Conservation (phyloP, 371 early-diverging fungal genomes). For the Circinella minor region DNA sequence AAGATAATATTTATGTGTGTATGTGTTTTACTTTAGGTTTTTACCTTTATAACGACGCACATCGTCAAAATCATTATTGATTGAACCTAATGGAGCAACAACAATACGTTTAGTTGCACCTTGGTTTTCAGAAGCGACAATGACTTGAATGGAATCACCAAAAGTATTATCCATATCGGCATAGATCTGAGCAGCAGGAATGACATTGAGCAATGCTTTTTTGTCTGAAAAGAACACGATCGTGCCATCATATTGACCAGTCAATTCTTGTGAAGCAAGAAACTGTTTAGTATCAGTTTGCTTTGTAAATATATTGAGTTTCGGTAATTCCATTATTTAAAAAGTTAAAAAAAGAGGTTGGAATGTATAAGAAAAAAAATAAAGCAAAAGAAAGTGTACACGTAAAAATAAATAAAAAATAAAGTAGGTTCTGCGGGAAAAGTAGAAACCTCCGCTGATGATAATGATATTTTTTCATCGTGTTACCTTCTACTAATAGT, state of each 20-base stretch:
- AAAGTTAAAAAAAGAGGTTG: background rate
- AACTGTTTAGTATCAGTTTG: slow-evolving; percentile 1
- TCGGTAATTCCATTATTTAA: slow-evolving; percentile 14
- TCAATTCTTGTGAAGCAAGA: background rate
- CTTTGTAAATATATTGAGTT: background rate
- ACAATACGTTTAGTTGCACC: slow-evolving; percentile 66
- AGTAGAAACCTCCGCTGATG: too few relatives aligned
- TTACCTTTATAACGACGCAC: slow-evolving; percentile 73
- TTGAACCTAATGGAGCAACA: slow-evolving; percentile 73
- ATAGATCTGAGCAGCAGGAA: slow-evolving; percentile 32
- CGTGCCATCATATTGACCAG: slow-evolving; percentile 35
- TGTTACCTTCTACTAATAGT: too few relatives aligned
- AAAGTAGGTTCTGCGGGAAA: too few relatives aligned
- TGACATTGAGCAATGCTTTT: slow-evolving; percentile 22
- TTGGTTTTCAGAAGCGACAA: slow-evolving; percentile 35
- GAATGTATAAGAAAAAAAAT: background rate
- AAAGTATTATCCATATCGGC: slow-evolving; percentile 43
- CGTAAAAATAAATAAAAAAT: too few relatives aligned
- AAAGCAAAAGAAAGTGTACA: background rate
- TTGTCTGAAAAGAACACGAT: slow-evolving; percentile 48
- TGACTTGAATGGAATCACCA: slow-evolving; percentile 42
- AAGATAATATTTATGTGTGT: background rate
- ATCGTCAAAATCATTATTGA: slow-evolving; percentile 81
- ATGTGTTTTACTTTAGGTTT: too few relatives aligned
- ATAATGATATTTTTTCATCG: too few relatives aligned